Conservation (phyloP, 345 rosid genomes). For the Arabis hirsuta region DNA sequence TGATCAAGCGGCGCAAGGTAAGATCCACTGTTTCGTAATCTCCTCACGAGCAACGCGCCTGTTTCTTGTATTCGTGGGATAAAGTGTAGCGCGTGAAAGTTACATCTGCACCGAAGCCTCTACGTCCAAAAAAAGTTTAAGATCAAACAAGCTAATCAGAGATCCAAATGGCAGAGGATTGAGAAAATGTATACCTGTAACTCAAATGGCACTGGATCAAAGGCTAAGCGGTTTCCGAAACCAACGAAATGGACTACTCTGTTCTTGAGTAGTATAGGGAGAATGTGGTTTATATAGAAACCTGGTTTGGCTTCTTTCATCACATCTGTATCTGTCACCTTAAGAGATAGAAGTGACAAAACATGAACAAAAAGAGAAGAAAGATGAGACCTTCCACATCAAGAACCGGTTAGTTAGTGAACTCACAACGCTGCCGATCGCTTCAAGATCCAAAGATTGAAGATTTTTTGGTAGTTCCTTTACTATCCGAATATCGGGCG, state of each 20-base stretch:
- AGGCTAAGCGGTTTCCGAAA: constrained; percentile 94
- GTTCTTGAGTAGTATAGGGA: constrained; percentile 72
- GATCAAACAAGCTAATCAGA: not conserved
- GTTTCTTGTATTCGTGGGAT: constrained; percentile 83
- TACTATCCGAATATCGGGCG: constrained; percentile 82
- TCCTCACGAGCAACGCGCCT: constrained; percentile 71
- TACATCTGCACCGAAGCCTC: constrained; percentile 99
- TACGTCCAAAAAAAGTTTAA: constrained; percentile 46
- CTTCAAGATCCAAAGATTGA: constrained; percentile 79
- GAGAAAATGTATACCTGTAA: constrained; percentile 63
- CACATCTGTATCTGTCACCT: constrained; percentile 77
- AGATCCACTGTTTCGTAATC: constrained; percentile 55
- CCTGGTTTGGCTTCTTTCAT: constrained; percentile 82
- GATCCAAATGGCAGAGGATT: not conserved
- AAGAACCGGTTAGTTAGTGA: not conserved
- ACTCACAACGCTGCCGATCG: constrained; percentile 89
- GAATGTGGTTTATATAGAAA: constrained; percentile 72
- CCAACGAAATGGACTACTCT: constrained; percentile 85
- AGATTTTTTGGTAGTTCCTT: constrained; percentile 78
- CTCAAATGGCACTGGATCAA: constrained; percentile 81
- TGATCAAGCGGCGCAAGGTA: constrained; percentile 64
- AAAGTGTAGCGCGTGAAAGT: constrained; percentile 81
- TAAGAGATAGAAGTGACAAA: constrained; percentile 34
- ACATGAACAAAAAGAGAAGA: constrained; percentile 22
- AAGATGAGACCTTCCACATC: constrained; percentile 12